phyloP scores from a whole-genome alignment of 768 basidiomycete species.

The Termitomyces eurrhizus region DNA sequence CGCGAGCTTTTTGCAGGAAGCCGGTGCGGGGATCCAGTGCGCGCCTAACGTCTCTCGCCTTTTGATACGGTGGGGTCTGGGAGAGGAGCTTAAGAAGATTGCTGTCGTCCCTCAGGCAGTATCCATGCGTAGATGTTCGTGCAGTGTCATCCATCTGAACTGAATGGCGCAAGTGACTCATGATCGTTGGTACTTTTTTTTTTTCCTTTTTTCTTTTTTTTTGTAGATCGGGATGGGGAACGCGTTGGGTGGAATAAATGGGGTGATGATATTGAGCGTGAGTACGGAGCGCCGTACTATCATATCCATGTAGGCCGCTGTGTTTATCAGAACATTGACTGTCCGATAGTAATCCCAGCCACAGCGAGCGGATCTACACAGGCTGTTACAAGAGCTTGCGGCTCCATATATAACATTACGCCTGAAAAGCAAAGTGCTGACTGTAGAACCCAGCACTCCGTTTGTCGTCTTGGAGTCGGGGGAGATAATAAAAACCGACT shows the following conservation, averaged over 20 bases:
- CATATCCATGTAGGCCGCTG: conserved; percentile 28
- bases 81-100: conserved; percentile 31
- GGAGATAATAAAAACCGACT: conserved; percentile 36
- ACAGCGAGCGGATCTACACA: conserved; percentile 47
- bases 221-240: conserved; percentile 27
- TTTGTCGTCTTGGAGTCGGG: conserved; percentile 38
- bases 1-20: conserved; percentile 34
- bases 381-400: conserved; percentile 27
- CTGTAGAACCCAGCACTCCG: conserved; percentile 4
- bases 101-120: conserved; percentile 36
- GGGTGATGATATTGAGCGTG: conserved; percentile 23
- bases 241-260: conserved; percentile 24
- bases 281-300: conserved; percentile 30
- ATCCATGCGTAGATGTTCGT: conserved; percentile 38
- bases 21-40: conserved; percentile 52
- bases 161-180: too few species aligned
- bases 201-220: background rate
- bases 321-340: background rate
- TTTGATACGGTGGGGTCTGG: conserved; percentile 49
- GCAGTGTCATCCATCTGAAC: background rate
- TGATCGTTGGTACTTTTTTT: background rate
- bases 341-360: conserved; percentile 1
- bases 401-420: conserved; percentile 32
- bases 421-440: conserved; percentile 20
- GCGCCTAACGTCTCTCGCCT: conserved; percentile 39